Evolutionary conservation across 129 eudicot species (phyloP), one percentile per base, ranked within the genome.

Genomic region (Gnaphalium uliginosum): DNA sequence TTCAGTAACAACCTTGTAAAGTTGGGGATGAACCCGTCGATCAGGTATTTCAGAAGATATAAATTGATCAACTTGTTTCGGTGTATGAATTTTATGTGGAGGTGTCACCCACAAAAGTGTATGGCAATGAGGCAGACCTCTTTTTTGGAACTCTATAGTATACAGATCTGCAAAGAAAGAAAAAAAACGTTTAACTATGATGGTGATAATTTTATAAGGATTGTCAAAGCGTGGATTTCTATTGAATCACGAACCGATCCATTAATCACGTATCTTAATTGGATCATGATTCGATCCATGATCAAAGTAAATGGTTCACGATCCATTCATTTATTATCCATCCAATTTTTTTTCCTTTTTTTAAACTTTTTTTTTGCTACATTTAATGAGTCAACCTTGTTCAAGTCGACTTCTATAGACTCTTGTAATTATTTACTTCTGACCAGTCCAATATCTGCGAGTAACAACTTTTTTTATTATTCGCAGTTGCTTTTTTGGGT

Each of bases 141-240:
- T 66, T 35, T 66, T 66, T 21, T 37, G 19, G 24, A 66, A 37
- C 18, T 66, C n/a, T 17, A 66, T 66, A 2, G 71, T 66, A 13
- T 37, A 35, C 3, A 35, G 4, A 13, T 66, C 53, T 66, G 43
- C 24, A 33, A 1, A 2, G 14, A 66, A 32, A n/a, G 27, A 29
- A 14, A 60, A 23, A 6, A 14, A 24, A 60, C n/a, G 37, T 32
- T 32, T 32, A 30, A 6, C 33, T 30, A 30, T 30, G 33, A 4
- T 30, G 33, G 33, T 30, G 14, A 3, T 26, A 17, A 8, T 6
- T 56, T 56, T n/a, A 18, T 17, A 17, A 0, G 19, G 24, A 56
- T 2, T 21, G 30, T 3, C 4, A 60, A 25, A 25, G 8, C n/a
- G 39, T 5, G 54, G 8, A 39, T 33, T 37, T 11, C 5, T 22